phyloP scores from a whole-genome alignment of 2,329 filamentous ascomycete genomes.

The Diaporthe batatas region DNA sequence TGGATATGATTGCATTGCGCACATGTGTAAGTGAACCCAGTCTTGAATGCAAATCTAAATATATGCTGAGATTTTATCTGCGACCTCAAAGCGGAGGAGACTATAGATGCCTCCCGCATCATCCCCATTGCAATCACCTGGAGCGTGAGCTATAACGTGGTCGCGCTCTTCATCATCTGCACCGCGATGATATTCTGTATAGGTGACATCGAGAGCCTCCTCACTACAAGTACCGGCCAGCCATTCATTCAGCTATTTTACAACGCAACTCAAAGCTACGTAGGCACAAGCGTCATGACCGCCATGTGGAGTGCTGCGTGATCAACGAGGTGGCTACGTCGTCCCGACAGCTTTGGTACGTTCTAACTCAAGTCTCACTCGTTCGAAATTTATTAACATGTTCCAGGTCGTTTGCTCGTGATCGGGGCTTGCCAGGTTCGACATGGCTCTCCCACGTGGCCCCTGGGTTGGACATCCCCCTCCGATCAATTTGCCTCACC shows the following conservation, averaged over 20 bases:
- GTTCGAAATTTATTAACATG: background rate
- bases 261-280: constrained; percentile 3
- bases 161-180: constrained; percentile 12
- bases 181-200: constrained; percentile 4
- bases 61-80: background rate
- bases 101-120: constrained; percentile 20
- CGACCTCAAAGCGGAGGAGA: background rate
- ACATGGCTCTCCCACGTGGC: constrained; percentile 14
- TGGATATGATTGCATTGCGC: constrained; percentile 24
- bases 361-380: accelerated
- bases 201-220: constrained; percentile 11
- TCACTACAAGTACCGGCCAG: background rate
- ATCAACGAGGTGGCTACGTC: constrained; percentile 27
- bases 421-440: constrained; percentile 4
- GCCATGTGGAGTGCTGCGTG: constrained; percentile 15
- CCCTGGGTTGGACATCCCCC: constrained; percentile 2
- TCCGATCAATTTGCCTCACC: background rate
- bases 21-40: constrained; percentile 1
- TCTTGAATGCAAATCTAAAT: accelerated
- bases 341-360: constrained; percentile 15
- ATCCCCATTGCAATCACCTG: constrained; percentile 7
- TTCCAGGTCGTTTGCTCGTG: constrained; percentile 5
- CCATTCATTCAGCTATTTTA: constrained; percentile 9
- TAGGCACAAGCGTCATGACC: background rate
- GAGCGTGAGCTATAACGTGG: constrained; percentile 10